Conservation (phyloP, 306 rosid genomes). For the Senna siamea region DNA sequence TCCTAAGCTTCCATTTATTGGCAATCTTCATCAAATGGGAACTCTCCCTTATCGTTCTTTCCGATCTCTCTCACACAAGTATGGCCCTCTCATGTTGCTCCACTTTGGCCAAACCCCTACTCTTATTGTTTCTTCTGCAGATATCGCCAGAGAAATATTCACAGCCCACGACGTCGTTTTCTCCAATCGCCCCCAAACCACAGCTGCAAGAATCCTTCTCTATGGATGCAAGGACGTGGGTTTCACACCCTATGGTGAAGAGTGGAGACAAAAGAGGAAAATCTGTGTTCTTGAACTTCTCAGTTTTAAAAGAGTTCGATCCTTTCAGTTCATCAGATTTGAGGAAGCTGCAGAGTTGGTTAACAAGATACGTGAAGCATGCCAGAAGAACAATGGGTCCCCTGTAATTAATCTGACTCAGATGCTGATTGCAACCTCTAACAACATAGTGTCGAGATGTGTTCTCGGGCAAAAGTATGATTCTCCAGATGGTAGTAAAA, state of each 20-base stretch:
- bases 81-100: constrained; percentile 49
- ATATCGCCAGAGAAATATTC: constrained; percentile 15
- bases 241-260: constrained; percentile 31
- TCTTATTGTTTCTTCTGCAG: constrained; percentile 29
- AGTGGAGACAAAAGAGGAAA: constrained; percentile 37
- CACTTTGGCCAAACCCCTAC: constrained; percentile 34
- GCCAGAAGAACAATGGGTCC: background rate
- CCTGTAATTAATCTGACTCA: constrained; percentile 33
- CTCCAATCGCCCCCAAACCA: constrained; percentile 1
- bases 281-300: constrained; percentile 32
- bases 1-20: constrained; percentile 46
- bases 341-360: constrained; percentile 34
- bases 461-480: too few relatives aligned
- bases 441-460: too few relatives aligned
- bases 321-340: constrained; percentile 22
- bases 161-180: constrained; percentile 23
- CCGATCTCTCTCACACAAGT: constrained; percentile 31
- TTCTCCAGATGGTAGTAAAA: too few relatives aligned
- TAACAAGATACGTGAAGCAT: background rate
- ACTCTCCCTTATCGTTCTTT: constrained; percentile 48
- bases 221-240: constrained; percentile 29
- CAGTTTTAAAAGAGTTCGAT: constrained; percentile 21
- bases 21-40: constrained; percentile 57
- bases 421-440: constrained; percentile 29
- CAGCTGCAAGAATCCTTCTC: background rate